Evolutionary conservation across 2,329 filamentous ascomycete genomes (phyloP).

Genomic region (Chalaropsis ovoidea): DNA sequence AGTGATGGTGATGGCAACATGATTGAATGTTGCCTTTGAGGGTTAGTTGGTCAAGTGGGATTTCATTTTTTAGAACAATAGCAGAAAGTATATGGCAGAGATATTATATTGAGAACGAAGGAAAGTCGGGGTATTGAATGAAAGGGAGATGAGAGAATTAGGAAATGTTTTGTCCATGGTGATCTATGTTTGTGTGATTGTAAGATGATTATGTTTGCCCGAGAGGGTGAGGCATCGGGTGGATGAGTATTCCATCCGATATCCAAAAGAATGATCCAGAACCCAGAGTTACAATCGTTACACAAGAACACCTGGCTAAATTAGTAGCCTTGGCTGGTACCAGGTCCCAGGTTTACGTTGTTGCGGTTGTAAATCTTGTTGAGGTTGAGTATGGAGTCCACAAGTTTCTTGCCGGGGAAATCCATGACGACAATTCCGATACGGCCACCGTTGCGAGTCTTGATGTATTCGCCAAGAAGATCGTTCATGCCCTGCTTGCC

Average conservation of each 20-base stretch:
- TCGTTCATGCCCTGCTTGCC: constrained; percentile 39
- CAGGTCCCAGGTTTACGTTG: too few relatives aligned
- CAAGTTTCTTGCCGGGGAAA: constrained; percentile 38
- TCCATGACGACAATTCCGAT: constrained; percentile 41
- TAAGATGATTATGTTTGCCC: not conserved
- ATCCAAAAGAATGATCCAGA: not conserved
- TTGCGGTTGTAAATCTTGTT: constrained; percentile 29
- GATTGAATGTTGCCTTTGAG: not conserved
- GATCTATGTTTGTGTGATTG: not conserved
- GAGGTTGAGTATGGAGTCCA: constrained; percentile 37
- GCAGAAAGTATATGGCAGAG: not conserved
- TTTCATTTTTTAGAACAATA: not conserved
- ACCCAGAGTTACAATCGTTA: not conserved
- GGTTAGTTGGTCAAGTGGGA: not conserved
- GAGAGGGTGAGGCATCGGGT: not conserved
- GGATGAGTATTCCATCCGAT: not conserved
- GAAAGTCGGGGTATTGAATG: not conserved
- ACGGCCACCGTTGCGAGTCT: constrained; percentile 26
- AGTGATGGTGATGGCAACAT: not conserved
- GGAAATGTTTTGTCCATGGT: not conserved
- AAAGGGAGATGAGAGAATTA: not conserved
- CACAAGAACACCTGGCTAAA: too few relatives aligned
- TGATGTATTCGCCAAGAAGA: constrained; percentile 38
- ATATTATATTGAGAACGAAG: not conserved
- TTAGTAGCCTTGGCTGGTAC: not conserved